Conservation (phyloP, 495 filamentous ascomycete species). For the Trichodelitschia bisporula region DNA sequence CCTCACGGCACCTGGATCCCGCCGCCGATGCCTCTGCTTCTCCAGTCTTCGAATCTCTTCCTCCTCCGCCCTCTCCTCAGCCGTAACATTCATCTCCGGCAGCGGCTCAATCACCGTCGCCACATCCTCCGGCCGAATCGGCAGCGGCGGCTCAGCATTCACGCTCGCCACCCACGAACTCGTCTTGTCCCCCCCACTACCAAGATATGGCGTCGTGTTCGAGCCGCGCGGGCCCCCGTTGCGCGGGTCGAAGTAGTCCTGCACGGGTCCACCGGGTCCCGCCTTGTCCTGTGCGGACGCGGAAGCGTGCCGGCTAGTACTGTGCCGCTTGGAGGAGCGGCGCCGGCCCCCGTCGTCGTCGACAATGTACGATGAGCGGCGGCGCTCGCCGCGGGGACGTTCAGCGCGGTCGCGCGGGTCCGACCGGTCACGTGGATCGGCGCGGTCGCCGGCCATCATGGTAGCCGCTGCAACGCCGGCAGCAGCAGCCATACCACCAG, state of each 20-base stretch:
- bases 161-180: constrained; percentile 11
- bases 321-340: too few relatives aligned
- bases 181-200: constrained; percentile 11
- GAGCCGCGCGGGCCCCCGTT: constrained; percentile 5
- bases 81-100: constrained; percentile 1
- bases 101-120: constrained; percentile 9
- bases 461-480: too few relatives aligned
- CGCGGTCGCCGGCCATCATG: too few relatives aligned
- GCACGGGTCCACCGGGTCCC: constrained; percentile 5
- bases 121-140: constrained; percentile 8
- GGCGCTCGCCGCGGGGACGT: neutral
- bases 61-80: constrained; percentile 1
- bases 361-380: neutral
- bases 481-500: too few relatives aligned
- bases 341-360: neutral
- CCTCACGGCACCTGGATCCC: neutral
- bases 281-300: neutral
- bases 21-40: constrained; percentile 1
- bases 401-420: constrained; percentile 6
- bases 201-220: constrained; percentile 9
- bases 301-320: neutral
- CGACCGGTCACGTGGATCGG: neutral
- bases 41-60: too few relatives aligned
- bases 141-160: constrained; percentile 8
- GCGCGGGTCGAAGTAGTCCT: constrained; percentile 11